Evolutionary conservation across 225 moss, liverwort and hornwort genomes (phyloP), one percentile per base, ranked within the genome.

Genomic region (Sphagnum contortum): DNA sequence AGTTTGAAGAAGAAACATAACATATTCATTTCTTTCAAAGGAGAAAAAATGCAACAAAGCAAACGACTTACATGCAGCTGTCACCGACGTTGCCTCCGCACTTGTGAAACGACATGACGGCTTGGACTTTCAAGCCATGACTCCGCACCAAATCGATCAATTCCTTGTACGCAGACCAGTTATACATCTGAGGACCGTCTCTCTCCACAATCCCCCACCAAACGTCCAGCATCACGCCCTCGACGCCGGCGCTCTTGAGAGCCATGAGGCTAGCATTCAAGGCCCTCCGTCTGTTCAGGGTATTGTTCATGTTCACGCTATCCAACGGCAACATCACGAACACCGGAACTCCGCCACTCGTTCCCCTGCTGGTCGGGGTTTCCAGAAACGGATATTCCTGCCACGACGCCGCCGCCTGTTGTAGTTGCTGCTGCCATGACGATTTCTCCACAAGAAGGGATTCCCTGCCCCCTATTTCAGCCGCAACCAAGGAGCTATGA

Each of bases 191-290:
- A 5, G 75, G 71, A 3, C 60, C 71, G 6, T 61, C 74, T 61
- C 68, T 71, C 57, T 79, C 79, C 7, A 79, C 79, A 2, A 79
- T 68, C 47, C 74, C 79, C 79, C 79, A 79, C 79, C 79, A 79
- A 3, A 79, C 74, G n/a, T 79, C 79, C 74, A 74, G 60, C 79
- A 79, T 79, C 3, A 79, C 53, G 5, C 74, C 79, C n/a, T 79
- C 71, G 9, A 79, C 79, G 4, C 71, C 71, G 8, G 74, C 79
- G 4, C 74, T 71, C 60, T 74, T 79, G 49, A 79, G 44, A 3
- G 79, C 79, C 0, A 60, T 45, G 0, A 79, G 68, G 65, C 71
- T 74, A 4, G 68, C 74, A 61, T 57, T 64, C 66, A 79, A 57
- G 48, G 79, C 79, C 0, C 75, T 63, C 0, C 64, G 68, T 59